Evolutionary conservation across 176 grass and related monocot genomes (phyloP), one percentile per base, ranked within the genome.

Genomic region (Oryza meyeriana): DNA sequence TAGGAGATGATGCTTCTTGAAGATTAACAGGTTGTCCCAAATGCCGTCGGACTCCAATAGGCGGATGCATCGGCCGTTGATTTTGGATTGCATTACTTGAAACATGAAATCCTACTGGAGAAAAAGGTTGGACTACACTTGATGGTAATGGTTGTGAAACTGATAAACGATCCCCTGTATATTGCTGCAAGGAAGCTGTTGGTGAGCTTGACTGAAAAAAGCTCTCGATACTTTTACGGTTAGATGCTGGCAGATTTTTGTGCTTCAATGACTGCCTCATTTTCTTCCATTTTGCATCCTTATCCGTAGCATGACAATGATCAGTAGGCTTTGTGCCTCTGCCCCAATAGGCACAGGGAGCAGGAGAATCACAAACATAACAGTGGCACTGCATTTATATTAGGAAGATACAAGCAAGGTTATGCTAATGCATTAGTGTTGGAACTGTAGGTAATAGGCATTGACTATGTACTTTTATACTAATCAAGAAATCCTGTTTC

Each of bases 221-320:
- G 41, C 55, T 80, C 55, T 70, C 33, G 9, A 52, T 18, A n/a
- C 10, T 20, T 64, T 20, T 42, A 26, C 3, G 25, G 7, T 75
- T 84, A 80, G 77, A 36, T 39, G 35, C 12, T 8, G 67, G 32
- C 38, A 50, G 16, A 25, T 30, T 84, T 76, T 84, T 87, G 18
- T 10, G 30, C 75, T 88, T 98, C 29, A 75, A 79, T 58, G 7
- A 40, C 30, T 93, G 79, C 67, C 95, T 93, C 40, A 84, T 67
- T 33, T 29, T 72, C 71, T 82, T 90, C 92, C 92, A 98, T 18
- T 58, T 88, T 52, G 33, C 32, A 80, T 80, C 79, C 84, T 98
- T 89, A 61, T 95, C 92, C 0, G 84, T 98, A 75, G 95, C 90
- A 61, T 98, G 77, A 31, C 95, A 98, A 81, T 98, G 95, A 82